phyloP scores from a whole-genome alignment of 2,329 filamentous ascomycete species.

The Fusarium decemcellulare region DNA sequence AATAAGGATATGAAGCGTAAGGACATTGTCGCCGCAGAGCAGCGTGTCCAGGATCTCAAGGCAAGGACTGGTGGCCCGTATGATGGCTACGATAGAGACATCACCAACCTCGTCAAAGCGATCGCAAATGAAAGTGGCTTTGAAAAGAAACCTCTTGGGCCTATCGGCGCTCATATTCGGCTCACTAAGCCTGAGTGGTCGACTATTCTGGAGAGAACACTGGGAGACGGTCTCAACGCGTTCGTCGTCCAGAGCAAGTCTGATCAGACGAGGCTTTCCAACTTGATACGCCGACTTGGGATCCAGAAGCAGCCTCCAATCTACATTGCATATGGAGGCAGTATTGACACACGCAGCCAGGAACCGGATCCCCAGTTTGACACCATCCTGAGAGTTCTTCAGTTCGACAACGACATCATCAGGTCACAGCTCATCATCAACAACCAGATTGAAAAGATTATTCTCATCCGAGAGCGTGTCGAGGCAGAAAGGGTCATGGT shows the following conservation, averaged over 20 bases:
- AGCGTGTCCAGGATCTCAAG: conserved; percentile 64
- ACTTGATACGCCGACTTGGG: conserved; percentile 72
- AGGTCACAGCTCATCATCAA: conserved; percentile 88
- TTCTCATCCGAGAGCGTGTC: conserved; percentile 78
- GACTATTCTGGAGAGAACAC: conserved; percentile 81
- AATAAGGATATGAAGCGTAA: conserved; percentile 61
- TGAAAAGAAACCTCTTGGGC: conserved; percentile 81
- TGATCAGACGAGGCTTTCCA: conserved; percentile 79
- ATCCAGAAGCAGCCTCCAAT: conserved; percentile 64
- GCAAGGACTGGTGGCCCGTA: conserved; percentile 70
- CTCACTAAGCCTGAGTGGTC: conserved; percentile 88
- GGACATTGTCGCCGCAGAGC: conserved; percentile 69
- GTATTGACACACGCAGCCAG: conserved; percentile 57
- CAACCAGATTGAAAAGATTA: conserved; percentile 84
- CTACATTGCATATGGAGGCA: conserved; percentile 55
- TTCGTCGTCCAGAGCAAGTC: conserved; percentile 86
- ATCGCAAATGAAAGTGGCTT: conserved; percentile 81
- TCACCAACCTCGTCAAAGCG: conserved; percentile 75
- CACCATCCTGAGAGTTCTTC: conserved; percentile 85
- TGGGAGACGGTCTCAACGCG: conserved; percentile 78
- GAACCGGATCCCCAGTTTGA: conserved; percentile 82
- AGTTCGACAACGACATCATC: conserved; percentile 85
- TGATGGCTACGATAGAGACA: conserved; percentile 74
- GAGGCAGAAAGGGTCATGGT: conserved; percentile 81
- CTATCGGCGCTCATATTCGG: conserved; percentile 83